Conservation (phyloP, 2,329 filamentous ascomycete genomes). For the Epichloe glyceriae region DNA sequence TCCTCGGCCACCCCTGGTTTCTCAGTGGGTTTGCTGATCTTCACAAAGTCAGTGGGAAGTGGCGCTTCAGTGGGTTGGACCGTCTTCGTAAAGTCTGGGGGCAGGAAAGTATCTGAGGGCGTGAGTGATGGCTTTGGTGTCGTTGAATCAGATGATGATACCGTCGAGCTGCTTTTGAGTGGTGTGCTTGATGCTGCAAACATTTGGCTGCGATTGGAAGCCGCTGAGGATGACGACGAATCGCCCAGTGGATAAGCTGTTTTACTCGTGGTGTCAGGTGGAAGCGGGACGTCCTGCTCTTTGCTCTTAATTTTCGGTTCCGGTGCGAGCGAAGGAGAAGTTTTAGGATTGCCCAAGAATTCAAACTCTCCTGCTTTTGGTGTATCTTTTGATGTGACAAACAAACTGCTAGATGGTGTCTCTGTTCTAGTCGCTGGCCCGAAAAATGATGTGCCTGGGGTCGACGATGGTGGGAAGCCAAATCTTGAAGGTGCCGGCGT, state of each 20-base stretch:
- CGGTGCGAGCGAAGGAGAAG: slow-evolving; percentile 3
- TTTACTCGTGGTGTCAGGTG: slow-evolving; percentile 44
- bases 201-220: slow-evolving; percentile 22
- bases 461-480: slow-evolving; percentile 23
- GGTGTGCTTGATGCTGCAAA: slow-evolving; percentile 17
- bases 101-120: slow-evolving; percentile 5
- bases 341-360: slow-evolving; percentile 13
- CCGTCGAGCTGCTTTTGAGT: slow-evolving; percentile 22
- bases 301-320: slow-evolving; percentile 24
- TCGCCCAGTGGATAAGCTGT: slow-evolving; percentile 34
- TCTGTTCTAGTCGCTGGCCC: slow-evolving; percentile 20
- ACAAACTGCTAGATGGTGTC: slow-evolving; percentile 14
- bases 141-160: slow-evolving; percentile 28
- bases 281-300: slow-evolving; percentile 31
- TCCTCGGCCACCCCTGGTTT: slow-evolving; percentile 12
- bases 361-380: slow-evolving; percentile 13
- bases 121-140: slow-evolving; percentile 10
- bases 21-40: slow-evolving; percentile 13
- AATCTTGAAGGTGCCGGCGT: slow-evolving; percentile 39
- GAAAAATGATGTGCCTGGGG: slow-evolving; percentile 20
- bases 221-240: slow-evolving; percentile 38
- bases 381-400: slow-evolving; percentile 17
- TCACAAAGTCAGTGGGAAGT: slow-evolving; percentile 22
- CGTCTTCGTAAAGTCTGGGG: slow-evolving; percentile 4
- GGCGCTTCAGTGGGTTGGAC: slow-evolving; percentile 11